Conservation (phyloP, 306 rosid genomes). For the Fragaria ananassa region DNA sequence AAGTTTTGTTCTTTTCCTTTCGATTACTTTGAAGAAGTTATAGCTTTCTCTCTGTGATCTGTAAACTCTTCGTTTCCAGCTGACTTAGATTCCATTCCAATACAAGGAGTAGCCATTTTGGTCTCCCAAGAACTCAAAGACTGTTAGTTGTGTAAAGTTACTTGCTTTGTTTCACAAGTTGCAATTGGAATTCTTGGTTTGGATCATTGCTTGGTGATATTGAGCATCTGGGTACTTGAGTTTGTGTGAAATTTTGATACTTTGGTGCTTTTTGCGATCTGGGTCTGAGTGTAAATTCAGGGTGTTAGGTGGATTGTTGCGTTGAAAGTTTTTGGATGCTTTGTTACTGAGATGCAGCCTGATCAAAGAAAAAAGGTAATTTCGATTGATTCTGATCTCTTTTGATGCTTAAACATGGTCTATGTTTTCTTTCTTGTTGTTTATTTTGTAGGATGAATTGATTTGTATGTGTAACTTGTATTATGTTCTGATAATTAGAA, state of each 20-base stretch:
- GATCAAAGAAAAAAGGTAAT: conserved; percentile 94
- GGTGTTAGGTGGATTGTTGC: conserved; percentile 40
- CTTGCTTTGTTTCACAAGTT: conserved; percentile 15
- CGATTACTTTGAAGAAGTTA: conserved; percentile 23
- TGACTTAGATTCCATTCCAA: conserved; percentile 33
- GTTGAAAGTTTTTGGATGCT: conserved; percentile 43
- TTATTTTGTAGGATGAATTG: conserved; percentile 1
- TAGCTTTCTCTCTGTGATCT: conserved; percentile 41
- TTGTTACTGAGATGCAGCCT: conserved; percentile 58
- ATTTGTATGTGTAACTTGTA: not conserved
- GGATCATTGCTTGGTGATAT: conserved; percentile 31
- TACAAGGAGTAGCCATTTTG: conserved; percentile 16
- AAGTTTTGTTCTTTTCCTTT: conserved; percentile 27
- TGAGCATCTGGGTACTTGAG: conserved; percentile 35
- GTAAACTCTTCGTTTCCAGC: conserved; percentile 39
- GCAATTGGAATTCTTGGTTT: conserved; percentile 20
- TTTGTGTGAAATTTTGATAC: conserved; percentile 23
- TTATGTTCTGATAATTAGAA: not conserved
- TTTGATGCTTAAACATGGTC: not conserved
- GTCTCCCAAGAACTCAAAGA: conserved; percentile 11
- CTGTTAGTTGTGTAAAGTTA: conserved; percentile 17
- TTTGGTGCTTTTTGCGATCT: conserved; percentile 31
- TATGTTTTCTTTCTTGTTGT: not conserved
- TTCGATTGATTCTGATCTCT: conserved; percentile 6
- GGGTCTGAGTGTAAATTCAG: conserved; percentile 32